These are phyloP conservation scores for Niebla homalea DNA, from an alignment of 495 filamentous ascomycete species.

Conservation along the genomic window DNA sequence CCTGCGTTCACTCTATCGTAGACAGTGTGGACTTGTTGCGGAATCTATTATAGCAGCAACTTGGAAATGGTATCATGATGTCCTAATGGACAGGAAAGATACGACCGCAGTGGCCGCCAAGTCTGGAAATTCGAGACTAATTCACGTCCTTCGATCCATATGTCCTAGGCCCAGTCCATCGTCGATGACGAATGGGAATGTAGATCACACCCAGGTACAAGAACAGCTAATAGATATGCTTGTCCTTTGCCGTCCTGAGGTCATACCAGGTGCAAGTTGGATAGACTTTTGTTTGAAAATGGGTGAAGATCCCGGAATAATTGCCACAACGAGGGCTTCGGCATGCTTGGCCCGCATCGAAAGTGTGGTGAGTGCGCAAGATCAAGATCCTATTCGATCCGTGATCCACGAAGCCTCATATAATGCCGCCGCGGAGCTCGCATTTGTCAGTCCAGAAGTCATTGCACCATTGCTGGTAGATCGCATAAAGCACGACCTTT, in stretches of 20 bases:
- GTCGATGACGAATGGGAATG: slow-evolving; percentile 6
- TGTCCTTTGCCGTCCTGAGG: slow-evolving; percentile 60
- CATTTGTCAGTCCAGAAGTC: slow-evolving; percentile 78
- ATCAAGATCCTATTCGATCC: background rate
- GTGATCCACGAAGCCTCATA: slow-evolving; percentile 54
- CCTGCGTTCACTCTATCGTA: slow-evolving; percentile 45
- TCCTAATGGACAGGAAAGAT: slow-evolving; percentile 61
- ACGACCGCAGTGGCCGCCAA: slow-evolving; percentile 57
- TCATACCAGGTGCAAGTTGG: slow-evolving; percentile 72
- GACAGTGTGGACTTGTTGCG: slow-evolving; percentile 40
- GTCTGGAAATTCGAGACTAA: slow-evolving; percentile 42
- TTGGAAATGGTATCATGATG: slow-evolving; percentile 66
- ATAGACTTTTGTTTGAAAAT: slow-evolving; percentile 72
- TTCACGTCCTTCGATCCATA: slow-evolving; percentile 57
- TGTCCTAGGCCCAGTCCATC: slow-evolving; percentile 36
- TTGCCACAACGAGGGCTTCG: slow-evolving; percentile 42
- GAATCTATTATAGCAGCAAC: slow-evolving; percentile 52
- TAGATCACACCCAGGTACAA: slow-evolving; percentile 24
- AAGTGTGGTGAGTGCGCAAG: background rate
- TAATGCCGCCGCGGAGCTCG: slow-evolving; percentile 72
- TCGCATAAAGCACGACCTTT: slow-evolving; percentile 58
- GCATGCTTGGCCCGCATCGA: slow-evolving; percentile 34
- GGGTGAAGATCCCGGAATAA: slow-evolving; percentile 65
- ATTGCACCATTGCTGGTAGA: slow-evolving; percentile 64
- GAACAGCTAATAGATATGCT: slow-evolving; percentile 58